Conservation (phyloP, 129 eudicot species). For the Lactuca saligna region DNA sequence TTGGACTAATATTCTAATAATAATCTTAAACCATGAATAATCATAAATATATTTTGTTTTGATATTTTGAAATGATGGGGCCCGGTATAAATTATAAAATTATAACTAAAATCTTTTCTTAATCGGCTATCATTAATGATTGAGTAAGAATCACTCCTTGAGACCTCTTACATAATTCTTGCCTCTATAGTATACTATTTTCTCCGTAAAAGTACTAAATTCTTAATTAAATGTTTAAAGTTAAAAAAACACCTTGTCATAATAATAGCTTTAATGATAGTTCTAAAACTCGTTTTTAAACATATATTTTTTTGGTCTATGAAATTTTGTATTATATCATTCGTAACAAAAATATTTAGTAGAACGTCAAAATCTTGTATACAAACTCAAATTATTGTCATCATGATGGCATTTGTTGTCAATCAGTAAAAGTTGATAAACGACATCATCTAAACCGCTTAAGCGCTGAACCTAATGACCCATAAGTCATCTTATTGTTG, state of each 20-base stretch:
- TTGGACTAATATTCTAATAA: background rate
- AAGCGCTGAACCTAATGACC: too few species aligned
- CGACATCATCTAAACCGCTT: too few species aligned
- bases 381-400: too few species aligned
- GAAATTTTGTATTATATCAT: too few species aligned
- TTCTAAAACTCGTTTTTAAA: too few species aligned
- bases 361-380: too few species aligned
- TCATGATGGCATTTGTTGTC: too few species aligned
- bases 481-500: too few species aligned
- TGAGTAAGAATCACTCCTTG: conserved; percentile 34
- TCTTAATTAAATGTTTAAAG: background rate
- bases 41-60: conserved; percentile 13
- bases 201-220: background rate
- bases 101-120: conserved; percentile 14
- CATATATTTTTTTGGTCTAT: too few species aligned
- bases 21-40: background rate
- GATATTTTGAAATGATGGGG: conserved; percentile 3
- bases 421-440: too few species aligned
- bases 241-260: background rate
- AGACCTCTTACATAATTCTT: conserved; percentile 18
- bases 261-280: background rate
- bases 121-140: conserved; percentile 12
- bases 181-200: background rate
- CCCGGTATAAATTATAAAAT: background rate
- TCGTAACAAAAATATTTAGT: background rate